phyloP scores from a whole-genome alignment of 2,329 filamentous ascomycete genomes.

The Sporothrix protearum region DNA sequence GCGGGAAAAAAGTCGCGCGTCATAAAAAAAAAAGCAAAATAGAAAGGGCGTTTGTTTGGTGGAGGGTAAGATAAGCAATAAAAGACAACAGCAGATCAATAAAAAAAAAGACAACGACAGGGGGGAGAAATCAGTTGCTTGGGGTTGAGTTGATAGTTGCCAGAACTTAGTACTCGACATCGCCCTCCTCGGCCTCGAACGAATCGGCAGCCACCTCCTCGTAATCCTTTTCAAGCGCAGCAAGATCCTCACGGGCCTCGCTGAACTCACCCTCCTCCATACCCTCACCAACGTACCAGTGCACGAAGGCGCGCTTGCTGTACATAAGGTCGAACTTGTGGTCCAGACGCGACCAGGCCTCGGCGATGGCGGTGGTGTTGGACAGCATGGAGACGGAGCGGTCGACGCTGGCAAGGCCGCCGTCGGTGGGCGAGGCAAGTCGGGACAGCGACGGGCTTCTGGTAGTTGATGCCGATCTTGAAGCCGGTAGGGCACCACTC shows the following conservation, averaged over 20 bases:
- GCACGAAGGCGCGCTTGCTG: constrained; percentile 71
- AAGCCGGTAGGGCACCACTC: constrained; percentile 74
- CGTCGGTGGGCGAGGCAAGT: constrained; percentile 48
- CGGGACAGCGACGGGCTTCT: constrained; percentile 61
- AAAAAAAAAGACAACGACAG: not conserved
- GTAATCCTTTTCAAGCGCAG: constrained; percentile 81
- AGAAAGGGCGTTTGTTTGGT: not conserved
- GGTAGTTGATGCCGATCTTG: constrained; percentile 74
- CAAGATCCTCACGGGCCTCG: constrained; percentile 80
- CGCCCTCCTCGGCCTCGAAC: constrained; percentile 59
- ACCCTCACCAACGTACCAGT: constrained; percentile 82
- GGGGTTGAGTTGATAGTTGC: not conserved
- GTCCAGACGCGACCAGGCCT: constrained; percentile 69
- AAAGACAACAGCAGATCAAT: not conserved
- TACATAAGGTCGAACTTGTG: constrained; percentile 78
- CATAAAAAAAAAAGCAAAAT: not conserved
- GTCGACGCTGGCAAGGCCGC: constrained; percentile 59
- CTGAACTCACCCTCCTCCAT: constrained; percentile 92
- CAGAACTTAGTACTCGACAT: constrained; percentile 70
- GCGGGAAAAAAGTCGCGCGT: not conserved
- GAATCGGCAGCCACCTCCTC: constrained; percentile 79
- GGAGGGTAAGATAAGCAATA: not conserved
- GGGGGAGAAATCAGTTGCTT: not conserved
- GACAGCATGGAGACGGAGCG: constrained; percentile 66
- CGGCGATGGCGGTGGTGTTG: constrained; percentile 71